Evolutionary conservation across 768 basidiomycete genomes (phyloP), one percentile per base, ranked within the genome.

Genomic region (Amanita thiersii): DNA sequence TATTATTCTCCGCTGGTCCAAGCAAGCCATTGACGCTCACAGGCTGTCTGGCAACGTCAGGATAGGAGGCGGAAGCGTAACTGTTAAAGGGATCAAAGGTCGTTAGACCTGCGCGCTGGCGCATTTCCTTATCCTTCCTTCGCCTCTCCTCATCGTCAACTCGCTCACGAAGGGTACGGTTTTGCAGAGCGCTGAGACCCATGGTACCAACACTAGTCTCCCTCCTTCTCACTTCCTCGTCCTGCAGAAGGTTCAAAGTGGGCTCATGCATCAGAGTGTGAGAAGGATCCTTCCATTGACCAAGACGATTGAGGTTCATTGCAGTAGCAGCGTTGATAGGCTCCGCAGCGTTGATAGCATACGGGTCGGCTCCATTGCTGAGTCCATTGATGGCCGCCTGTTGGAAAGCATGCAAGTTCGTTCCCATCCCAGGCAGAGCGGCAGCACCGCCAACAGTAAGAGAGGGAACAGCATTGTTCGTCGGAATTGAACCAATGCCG

Each of bases 51-150:
- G 29, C 11, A 14, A 20, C 15, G 11, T 38, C 44, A n/a, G 43
- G 9, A 39, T 38, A 45, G 3, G 36, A 23, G 6, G 38, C 37
- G 19, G 66, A 28, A 33, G 63, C 67, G 1, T 81, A 72, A 1
- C 79, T 76, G 55, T 88, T 81, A 65, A 89, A 91, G 1, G 86
- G 81, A 52, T 91, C 87, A 54, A 75, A 89, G 1, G 82, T 73
- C 17, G 66, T 64, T 2, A 72, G 63, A 31, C 55, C 60, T 34
- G 60, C 61, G 18, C 73, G 61, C 21, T 63, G 61, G 25, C 70
- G 66, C 45, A 68, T 61, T 36, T 72, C 72, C 56, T 73, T 79
- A 54, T 69, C 72, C 52, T 73, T 74, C 50, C 66, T 58, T 36
- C 68, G 59, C 43, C 79, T 65, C 49, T 69, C 75, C 21, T 81